Evolutionary conservation across 345 rosid genomes (phyloP).

Genomic region (Acer campestre): DNA sequence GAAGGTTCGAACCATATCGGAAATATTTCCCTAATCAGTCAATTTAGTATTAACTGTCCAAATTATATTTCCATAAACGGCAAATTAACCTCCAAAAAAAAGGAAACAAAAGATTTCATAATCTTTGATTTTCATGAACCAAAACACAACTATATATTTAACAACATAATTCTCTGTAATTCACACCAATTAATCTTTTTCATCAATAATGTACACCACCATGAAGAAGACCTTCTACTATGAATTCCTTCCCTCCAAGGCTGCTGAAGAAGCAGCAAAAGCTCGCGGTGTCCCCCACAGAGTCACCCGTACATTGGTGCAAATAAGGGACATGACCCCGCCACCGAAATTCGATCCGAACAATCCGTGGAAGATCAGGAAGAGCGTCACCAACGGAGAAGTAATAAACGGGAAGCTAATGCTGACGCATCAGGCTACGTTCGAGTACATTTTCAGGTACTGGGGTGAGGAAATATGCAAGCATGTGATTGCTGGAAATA

Average conservation of each 20-base stretch:
- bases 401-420: constrained; percentile 26
- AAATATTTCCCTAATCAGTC: too few relatives aligned
- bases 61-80: background rate
- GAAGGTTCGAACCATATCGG: too few relatives aligned
- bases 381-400: constrained; percentile 20
- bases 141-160: background rate
- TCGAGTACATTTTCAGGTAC: constrained; percentile 34
- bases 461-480: constrained; percentile 32
- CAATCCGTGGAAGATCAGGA: constrained; percentile 41
- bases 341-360: background rate
- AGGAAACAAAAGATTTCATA: background rate
- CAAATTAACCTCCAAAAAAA: background rate
- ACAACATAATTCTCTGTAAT: too few relatives aligned
- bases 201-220: background rate
- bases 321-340: constrained; percentile 16
- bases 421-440: constrained; percentile 22
- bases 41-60: background rate
- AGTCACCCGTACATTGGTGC: constrained; percentile 29
- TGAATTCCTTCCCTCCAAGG: constrained; percentile 37
- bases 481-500: constrained; percentile 22
- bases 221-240: constrained; percentile 34
- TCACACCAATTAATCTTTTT: too few relatives aligned
- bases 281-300: constrained; percentile 15
- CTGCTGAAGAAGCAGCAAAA: constrained; percentile 31
- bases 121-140: background rate